Conservation (phyloP, 345 rosid genomes). For the Eucalyptus victrix region DNA sequence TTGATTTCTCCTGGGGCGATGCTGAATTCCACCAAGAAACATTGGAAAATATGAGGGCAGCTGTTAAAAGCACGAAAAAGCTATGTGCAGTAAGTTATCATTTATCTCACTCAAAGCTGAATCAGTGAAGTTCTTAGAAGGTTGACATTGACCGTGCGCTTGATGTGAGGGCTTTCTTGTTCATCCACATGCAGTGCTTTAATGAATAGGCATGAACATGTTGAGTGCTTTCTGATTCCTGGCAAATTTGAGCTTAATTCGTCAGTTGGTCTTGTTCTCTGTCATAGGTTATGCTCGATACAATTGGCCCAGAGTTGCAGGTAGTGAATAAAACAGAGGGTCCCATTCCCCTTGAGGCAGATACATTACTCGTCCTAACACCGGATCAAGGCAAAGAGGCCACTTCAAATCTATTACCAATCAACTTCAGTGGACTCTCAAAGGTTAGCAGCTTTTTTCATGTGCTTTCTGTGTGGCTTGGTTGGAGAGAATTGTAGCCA, state of each 20-base stretch:
- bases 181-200: neutral
- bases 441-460: conserved; percentile 10
- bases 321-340: conserved; percentile 34
- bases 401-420: conserved; percentile 43
- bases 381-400: conserved; percentile 55
- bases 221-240: neutral
- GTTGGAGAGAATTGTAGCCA: neutral
- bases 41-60: conserved; percentile 43
- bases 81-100: conserved; percentile 51
- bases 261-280: neutral
- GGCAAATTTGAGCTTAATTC: neutral
- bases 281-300: conserved; percentile 62
- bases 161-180: neutral
- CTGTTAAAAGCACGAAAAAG: conserved; percentile 45
- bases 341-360: conserved; percentile 43
- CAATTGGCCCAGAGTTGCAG: conserved; percentile 59
- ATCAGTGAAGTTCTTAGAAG: neutral
- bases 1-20: conserved; percentile 72
- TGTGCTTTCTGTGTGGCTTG: neutral
- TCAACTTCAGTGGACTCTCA: conserved; percentile 46
- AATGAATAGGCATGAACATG: neutral
- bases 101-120: neutral
- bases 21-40: conserved; percentile 57
- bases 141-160: neutral
- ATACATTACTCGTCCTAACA: conserved; percentile 33